Percentiles rank a stretch among this genome's conserved stretches.
phyloP scores from a whole-genome alignment of 352 stramenopile species.

The Globisporangium middletonii region DNA sequence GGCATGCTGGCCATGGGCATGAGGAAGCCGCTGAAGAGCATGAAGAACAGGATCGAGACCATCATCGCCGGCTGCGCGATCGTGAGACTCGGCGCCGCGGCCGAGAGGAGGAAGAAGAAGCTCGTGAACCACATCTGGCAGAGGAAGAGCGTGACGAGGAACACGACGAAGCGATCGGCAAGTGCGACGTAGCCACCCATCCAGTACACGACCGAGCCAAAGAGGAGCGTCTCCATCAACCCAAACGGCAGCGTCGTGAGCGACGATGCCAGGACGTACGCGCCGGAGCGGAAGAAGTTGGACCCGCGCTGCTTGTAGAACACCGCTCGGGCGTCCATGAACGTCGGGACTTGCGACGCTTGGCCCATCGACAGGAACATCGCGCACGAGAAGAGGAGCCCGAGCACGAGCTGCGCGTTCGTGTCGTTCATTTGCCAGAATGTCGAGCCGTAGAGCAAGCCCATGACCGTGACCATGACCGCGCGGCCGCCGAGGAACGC shows the following conservation, averaged over 20 bases:
- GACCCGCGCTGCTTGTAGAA: constrained; percentile 89
- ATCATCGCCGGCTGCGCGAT: constrained; percentile 60
- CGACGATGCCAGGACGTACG: constrained; percentile 67
- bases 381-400: constrained; percentile 82
- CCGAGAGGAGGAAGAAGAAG: constrained; percentile 66
- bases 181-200: constrained; percentile 73
- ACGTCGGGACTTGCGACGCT: constrained; percentile 71
- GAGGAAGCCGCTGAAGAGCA: constrained; percentile 68
- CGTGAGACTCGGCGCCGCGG: constrained; percentile 30
- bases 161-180: constrained; percentile 42
- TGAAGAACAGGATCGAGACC: constrained; percentile 56
- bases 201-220: constrained; percentile 88
- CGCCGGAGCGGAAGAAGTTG: constrained; percentile 83
- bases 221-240: constrained; percentile 73
- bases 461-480: constrained; percentile 63
- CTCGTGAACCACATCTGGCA: constrained; percentile 60
- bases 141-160: constrained; percentile 61
- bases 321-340: constrained; percentile 63
- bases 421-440: constrained; percentile 58
- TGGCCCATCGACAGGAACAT: constrained; percentile 79
- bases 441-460: constrained; percentile 50
- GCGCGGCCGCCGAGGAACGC: constrained; percentile 35
- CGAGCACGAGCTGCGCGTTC: constrained; percentile 61
- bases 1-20: constrained; percentile 53
- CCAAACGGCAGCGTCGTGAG: constrained; percentile 46